Conservation (phyloP, 164 flowering plant genomes). For the Annona cherimola region DNA sequence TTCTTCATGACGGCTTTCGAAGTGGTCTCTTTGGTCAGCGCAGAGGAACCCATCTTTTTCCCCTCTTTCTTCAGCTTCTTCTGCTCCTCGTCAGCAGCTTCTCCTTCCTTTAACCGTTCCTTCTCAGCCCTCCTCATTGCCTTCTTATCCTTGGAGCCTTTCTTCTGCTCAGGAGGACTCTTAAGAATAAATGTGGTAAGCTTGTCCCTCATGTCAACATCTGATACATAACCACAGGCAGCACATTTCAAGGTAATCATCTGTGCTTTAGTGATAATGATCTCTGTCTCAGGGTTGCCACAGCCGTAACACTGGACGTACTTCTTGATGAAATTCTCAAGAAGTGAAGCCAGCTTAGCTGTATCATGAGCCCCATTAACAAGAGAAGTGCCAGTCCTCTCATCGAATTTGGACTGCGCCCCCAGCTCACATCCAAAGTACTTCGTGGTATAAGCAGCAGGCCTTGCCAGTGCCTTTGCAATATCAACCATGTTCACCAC, state of each 20-base stretch:
- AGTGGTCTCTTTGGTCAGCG: conserved; percentile 27
- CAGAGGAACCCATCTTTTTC: conserved; percentile 39
- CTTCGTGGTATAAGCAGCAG: conserved; percentile 84
- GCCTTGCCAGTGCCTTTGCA: conserved; percentile 85
- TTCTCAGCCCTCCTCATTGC: conserved; percentile 94
- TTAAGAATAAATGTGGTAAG: conserved; percentile 79
- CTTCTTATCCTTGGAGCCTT: conserved; percentile 78
- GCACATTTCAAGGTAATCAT: conserved; percentile 84
- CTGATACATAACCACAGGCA: conserved; percentile 88
- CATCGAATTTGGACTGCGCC: conserved; percentile 92
- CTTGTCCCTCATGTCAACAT: conserved; percentile 94
- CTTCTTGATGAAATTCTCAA: conserved; percentile 87
- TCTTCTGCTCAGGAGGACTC: conserved; percentile 84
- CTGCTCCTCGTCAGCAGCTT: conserved; percentile 78
- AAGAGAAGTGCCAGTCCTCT: conserved; percentile 71
- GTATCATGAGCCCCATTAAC: conserved; percentile 91
- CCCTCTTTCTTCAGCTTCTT: conserved; percentile 66
- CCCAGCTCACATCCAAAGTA: conserved; percentile 93
- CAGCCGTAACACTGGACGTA: conserved; percentile 95
- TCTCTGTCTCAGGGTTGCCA: conserved; percentile 89
- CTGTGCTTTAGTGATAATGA: conserved; percentile 69
- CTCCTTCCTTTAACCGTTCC: conserved; percentile 90
- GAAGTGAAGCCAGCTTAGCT: conserved; percentile 75
- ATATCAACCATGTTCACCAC: conserved; percentile 90
- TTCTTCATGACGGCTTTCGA: conserved; percentile 28